Evolutionary conservation across 768 basidiomycete genomes (phyloP), one percentile per base, ranked within the genome.

Genomic region (Gloeophyllum trabeum): DNA sequence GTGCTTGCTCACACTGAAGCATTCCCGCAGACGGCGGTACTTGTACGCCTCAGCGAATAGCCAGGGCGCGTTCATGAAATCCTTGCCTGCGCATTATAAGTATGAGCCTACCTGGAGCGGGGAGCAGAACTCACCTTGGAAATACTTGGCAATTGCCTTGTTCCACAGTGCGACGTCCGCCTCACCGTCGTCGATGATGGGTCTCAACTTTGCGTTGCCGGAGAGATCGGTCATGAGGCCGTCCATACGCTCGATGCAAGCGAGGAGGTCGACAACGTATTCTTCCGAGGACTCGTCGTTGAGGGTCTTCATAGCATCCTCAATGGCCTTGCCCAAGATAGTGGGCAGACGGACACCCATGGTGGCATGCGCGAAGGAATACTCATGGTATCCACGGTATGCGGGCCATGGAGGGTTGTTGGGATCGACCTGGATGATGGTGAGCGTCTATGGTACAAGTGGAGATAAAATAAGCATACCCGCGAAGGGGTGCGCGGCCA

Each of bases 51-150:
- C 92, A 18, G 92, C 93, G 53, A 97, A 96, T 14, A 96, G 66
- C 92, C 91, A 94, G 4, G 91, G 91, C 0, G 92, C 90, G 57
- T 86, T 91, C 89, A 93, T 93, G 54, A 90, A 92, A 53, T 87
- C 81, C 60, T 86, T 88, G 23, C 84, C 85, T 80, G 47, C 24
- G 39, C 4, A 20, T 39, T 2, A 36, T 25, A 26, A 35, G 39
- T 5, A 16, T 40, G 44, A 32, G 22, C 35, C 35, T 30, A 30
- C 25, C 36, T 26, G 36, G 43, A 26, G 13, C 40, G 14, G 24
- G 18, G 12, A 20, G 23, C 16, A 1, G 18, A 43, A 59, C 59
- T 54, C 52, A 77, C 87, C 88, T 63, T 90, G 81, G 64, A 96
- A 96, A 60, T 76, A 96, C 56, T 88, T 90, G 34, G 89, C 89